A percentile compares a stretch with the other conserved stretches of the same genome.
Conservation (phyloP, 108 stramenopile genomes). For the Ochromonas danica region DNA sequence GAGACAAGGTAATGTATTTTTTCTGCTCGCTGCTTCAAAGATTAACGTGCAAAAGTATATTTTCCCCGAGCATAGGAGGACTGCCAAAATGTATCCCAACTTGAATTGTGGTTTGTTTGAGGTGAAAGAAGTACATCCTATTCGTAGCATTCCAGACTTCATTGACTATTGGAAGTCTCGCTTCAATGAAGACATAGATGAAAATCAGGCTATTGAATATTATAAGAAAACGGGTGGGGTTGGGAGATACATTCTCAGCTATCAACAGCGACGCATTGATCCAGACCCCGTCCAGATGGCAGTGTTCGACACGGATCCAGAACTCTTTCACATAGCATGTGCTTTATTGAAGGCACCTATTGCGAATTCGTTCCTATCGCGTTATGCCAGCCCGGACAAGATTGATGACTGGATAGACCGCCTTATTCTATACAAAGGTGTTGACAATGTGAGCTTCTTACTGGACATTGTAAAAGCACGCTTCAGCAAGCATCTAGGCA, state of each 20-base stretch:
- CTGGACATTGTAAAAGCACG: background rate
- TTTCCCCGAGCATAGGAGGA: background rate
- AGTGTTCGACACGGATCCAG: background rate
- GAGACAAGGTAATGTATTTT: background rate
- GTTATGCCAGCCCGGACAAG: background rate
- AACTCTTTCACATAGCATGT: conserved; percentile 26
- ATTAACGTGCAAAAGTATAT: conserved; percentile 18
- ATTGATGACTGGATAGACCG: conserved; percentile 11
- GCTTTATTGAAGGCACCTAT: background rate
- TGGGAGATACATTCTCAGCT: conserved; percentile 7
- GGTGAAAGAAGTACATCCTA: background rate
- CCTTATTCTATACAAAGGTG: background rate
- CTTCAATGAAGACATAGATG: background rate
- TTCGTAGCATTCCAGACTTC: background rate
- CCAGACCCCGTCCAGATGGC: background rate
- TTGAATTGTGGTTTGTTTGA: conserved; percentile 22
- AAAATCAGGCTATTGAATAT: background rate
- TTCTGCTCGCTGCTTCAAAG: conserved; percentile 15
- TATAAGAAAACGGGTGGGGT: background rate
- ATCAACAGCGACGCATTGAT: background rate
- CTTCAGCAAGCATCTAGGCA: background rate
- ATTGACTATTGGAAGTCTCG: background rate
- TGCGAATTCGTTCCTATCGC: background rate
- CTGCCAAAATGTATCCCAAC: background rate
- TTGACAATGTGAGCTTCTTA: background rate